A percentile compares a stretch with the other conserved stretches of the same genome.
phyloP scores from a whole-genome alignment of 495 filamentous ascomycete species.

The Cenococcum geophilum region DNA sequence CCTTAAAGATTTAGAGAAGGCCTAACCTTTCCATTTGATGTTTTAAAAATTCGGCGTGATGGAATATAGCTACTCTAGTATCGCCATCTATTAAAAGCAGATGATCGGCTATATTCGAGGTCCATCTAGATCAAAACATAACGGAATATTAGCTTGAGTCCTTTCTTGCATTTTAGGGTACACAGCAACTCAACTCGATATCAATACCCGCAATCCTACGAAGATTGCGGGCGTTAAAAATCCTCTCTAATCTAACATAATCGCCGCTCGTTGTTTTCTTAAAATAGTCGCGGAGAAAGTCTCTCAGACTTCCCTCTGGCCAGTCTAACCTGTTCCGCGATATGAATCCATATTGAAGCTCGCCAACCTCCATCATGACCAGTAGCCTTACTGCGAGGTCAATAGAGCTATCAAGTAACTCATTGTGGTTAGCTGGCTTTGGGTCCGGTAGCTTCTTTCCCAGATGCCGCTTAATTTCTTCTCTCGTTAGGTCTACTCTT shows the following conservation, averaged over 20 bases:
- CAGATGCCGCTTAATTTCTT: neutral
- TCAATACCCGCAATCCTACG: constrained; percentile 39
- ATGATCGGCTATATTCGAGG: constrained; percentile 45
- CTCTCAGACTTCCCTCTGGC: neutral
- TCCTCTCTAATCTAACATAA: constrained; percentile 17
- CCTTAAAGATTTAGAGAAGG: constrained; percentile 1
- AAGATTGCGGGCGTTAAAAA: constrained; percentile 35
- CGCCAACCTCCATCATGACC: constrained; percentile 19
- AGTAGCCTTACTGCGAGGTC: constrained; percentile 13
- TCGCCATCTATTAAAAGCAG: constrained; percentile 41
- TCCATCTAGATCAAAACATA: no score
- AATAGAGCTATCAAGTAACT: constrained; percentile 17
- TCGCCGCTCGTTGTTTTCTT: neutral
- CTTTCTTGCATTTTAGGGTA: no score
- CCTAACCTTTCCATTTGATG: constrained; percentile 21
- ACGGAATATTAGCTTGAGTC: no score
- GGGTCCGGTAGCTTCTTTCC: neutral
- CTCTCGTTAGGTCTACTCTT: neutral
- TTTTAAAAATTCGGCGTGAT: constrained; percentile 42
- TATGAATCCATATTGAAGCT: constrained; percentile 7
- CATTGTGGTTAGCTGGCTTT: neutral
- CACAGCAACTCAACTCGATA: constrained; percentile 42
- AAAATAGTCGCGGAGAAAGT: constrained; percentile 5
- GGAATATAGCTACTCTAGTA: constrained; percentile 41
- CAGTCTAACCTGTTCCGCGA: neutral